Evolutionary conservation across 371 early-diverging fungal genomes (phyloP).

Genomic region (Amoeboaphelidium occidentale): DNA sequence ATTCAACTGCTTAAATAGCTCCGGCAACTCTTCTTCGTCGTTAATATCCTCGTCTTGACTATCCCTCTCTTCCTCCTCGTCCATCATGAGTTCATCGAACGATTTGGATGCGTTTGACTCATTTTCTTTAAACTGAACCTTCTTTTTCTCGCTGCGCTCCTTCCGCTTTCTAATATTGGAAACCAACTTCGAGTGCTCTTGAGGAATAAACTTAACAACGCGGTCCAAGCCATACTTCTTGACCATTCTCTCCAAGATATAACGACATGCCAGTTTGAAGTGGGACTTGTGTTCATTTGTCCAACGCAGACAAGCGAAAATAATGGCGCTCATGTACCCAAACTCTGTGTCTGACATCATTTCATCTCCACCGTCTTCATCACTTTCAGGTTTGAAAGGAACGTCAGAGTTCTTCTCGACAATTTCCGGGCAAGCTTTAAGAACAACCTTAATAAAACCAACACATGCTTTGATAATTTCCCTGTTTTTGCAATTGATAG

Average conservation of each 20-base stretch:
- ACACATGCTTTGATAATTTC: slow-evolving; percentile 77
- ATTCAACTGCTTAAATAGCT: slow-evolving; percentile 6
- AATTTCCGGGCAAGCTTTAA: slow-evolving; percentile 38
- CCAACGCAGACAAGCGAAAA: slow-evolving; percentile 40
- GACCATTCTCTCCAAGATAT: slow-evolving; percentile 73
- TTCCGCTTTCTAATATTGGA: slow-evolving; percentile 74
- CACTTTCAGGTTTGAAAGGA: slow-evolving; percentile 13
- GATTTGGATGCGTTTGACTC: slow-evolving; percentile 7
- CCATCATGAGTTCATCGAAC: slow-evolving; percentile 10
- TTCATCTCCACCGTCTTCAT: slow-evolving; percentile 22
- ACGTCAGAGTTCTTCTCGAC: slow-evolving; percentile 25
- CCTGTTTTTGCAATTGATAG: slow-evolving; percentile 37
- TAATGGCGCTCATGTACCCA: neutral
- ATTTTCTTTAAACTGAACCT: slow-evolving; percentile 16
- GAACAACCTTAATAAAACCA: slow-evolving; percentile 78
- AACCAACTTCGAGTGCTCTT: slow-evolving; percentile 63
- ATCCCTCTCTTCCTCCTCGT: slow-evolving; percentile 17
- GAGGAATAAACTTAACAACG: slow-evolving; percentile 53
- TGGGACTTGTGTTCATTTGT: slow-evolving; percentile 59
- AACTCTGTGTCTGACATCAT: slow-evolving; percentile 7
- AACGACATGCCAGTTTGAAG: slow-evolving; percentile 68
- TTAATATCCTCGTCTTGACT: slow-evolving; percentile 8
- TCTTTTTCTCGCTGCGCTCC: slow-evolving; percentile 54
- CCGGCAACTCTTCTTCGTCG: slow-evolving; percentile 15
- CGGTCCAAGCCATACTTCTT: slow-evolving; percentile 55